Evolutionary conservation across 1,284 basidiomycete genomes (phyloP).

Genomic region (Ganoderma resinaceum): DNA sequence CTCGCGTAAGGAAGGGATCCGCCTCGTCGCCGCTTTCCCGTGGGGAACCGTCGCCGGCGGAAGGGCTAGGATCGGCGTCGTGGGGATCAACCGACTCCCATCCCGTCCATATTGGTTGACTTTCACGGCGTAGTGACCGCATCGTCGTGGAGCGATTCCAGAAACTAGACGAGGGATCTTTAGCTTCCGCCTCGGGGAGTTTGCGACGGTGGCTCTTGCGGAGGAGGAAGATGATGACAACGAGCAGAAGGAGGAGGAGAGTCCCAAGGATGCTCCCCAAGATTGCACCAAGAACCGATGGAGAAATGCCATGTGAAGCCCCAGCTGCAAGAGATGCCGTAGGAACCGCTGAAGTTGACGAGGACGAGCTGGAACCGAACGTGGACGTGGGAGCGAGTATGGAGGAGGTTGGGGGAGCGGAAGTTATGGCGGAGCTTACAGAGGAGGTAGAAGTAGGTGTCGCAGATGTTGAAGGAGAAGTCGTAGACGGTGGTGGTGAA

Average conservation of each 20-base stretch:
- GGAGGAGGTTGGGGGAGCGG: constrained; percentile 32
- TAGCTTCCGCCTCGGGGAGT: constrained; percentile 12
- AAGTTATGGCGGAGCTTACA: constrained; percentile 33
- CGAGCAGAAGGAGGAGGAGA: constrained; percentile 53
- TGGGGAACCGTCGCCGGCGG: constrained; percentile 68
- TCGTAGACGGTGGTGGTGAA: constrained; percentile 52
- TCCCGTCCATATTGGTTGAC: constrained; percentile 59
- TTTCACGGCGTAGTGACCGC: constrained; percentile 30
- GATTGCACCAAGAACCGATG: constrained; percentile 38
- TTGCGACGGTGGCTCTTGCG: constrained; percentile 47
- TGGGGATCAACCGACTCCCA: constrained; percentile 54
- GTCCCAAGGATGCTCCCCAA: constrained; percentile 48
- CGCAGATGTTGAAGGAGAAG: constrained; percentile 34
- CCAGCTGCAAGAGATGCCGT: constrained; percentile 27
- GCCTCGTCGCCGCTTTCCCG: constrained; percentile 70
- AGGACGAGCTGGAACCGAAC: constrained; percentile 31
- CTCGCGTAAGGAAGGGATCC: constrained; percentile 61
- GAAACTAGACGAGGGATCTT: constrained; percentile 35
- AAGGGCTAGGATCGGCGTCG: constrained; percentile 37
- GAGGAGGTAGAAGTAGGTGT: constrained; percentile 34
- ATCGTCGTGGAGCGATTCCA: constrained; percentile 41
- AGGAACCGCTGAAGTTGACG: constrained; percentile 33
- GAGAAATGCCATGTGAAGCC: constrained; percentile 38
- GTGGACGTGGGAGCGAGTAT: constrained; percentile 12
- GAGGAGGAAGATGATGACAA: constrained; percentile 58